These are phyloP conservation scores for Astrothelium subdiscretum DNA, from an alignment of 495 filamentous ascomycete genomes.

Conservation along the genomic window DNA sequence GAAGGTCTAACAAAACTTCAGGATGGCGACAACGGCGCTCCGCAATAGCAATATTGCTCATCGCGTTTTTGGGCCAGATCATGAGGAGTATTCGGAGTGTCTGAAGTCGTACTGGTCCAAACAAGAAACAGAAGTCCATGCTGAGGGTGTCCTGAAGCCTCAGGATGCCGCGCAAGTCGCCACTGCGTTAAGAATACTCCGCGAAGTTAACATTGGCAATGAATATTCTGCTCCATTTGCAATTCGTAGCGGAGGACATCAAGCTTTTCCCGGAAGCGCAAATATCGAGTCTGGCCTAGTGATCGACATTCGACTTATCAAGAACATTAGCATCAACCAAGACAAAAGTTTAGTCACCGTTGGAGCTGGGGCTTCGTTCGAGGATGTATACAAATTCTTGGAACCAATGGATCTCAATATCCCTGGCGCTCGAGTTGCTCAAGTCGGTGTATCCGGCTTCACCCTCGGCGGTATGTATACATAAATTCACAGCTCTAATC, in stretches of 20 bases:
- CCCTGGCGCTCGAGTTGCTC: constrained; percentile 37
- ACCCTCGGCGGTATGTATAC: too few species aligned
- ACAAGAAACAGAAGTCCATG: neutral
- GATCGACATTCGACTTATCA: constrained; percentile 2
- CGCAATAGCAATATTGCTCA: neutral
- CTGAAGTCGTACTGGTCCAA: neutral
- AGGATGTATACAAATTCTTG: constrained; percentile 35
- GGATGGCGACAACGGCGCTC: too few species aligned
- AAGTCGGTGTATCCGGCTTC: constrained; percentile 32
- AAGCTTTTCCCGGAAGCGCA: neutral
- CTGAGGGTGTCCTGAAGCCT: neutral
- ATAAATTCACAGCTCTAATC: too few species aligned
- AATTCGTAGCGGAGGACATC: neutral
- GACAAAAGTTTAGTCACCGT: neutral
- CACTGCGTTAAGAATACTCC: neutral
- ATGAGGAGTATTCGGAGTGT: neutral
- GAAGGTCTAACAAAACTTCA: too few species aligned
- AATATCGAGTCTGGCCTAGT: neutral
- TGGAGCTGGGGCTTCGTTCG: neutral
- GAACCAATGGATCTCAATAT: constrained; percentile 35
- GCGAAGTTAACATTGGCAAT: neutral
- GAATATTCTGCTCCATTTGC: neutral
- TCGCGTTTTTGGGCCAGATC: neutral
- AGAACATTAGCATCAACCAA: neutral
- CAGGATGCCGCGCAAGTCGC: neutral